These are phyloP conservation scores for Bipolaris cookei DNA, from an alignment of 2,329 filamentous ascomycete genomes.

Conservation along the genomic window DNA sequence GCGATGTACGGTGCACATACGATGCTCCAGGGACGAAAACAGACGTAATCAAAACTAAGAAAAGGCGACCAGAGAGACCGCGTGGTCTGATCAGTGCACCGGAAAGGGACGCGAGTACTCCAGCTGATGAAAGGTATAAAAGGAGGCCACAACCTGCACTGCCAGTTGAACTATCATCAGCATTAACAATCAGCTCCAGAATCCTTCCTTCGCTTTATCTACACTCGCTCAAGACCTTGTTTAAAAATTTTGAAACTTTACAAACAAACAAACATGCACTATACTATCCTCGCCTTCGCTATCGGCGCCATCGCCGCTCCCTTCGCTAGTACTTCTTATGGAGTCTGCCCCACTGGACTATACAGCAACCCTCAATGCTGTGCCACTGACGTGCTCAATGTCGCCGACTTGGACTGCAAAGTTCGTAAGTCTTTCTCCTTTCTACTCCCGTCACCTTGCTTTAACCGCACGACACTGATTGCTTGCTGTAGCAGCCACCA, in stretches of 20 bases:
- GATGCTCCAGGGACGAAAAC: neutral
- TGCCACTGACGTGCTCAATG: constrained; percentile 14
- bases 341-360: constrained; percentile 9
- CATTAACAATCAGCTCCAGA: neutral
- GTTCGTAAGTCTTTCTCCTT: constrained; percentile 10
- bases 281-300: constrained; percentile 9
- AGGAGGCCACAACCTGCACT: neutral
- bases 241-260: neutral
- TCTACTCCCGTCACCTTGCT: neutral
- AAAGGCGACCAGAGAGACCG: neutral
- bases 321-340: neutral
- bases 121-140: neutral
- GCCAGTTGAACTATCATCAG: neutral
- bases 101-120: neutral
- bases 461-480: neutral
- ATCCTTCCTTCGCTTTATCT: neutral
- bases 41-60: neutral
- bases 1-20: neutral
- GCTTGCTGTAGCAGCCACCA: constrained; percentile 1
- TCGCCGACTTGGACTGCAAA: constrained; percentile 10
- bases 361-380: constrained; percentile 19
- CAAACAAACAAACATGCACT: constrained; percentile 12
- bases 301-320: constrained; percentile 10
- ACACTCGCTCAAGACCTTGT: neutral
- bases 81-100: neutral